Base-by-base conservation (phyloP, 148 eudicot species). In the Rhododendron griersonianum region DNA sequence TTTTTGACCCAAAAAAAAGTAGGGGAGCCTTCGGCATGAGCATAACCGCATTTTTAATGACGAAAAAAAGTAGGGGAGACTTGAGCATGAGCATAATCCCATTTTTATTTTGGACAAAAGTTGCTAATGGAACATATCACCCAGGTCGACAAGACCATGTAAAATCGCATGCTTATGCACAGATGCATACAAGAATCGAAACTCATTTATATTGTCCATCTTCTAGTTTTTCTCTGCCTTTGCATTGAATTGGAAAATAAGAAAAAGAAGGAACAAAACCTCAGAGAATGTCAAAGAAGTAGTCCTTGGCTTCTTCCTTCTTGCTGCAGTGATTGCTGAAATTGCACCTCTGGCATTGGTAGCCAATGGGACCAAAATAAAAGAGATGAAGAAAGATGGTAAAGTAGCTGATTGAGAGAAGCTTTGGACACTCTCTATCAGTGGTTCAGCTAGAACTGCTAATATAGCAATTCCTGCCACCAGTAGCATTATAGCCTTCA, bases 401-500 rank as follows among this genome's bases (percentile, higher is more conserved):
- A 90, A 1, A 11, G 19, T 71, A 21, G 90, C 89, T 21, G 88
- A 39, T 19, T 41, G 11, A 6, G 91, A 90, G 41, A 90, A 79
- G 53, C 41, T 57, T 35, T 87, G 87, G 25, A 90, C 90, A 75
- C 91, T 90, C 4, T 88, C 28, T 45, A 88, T 90, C 41, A 90
- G 91, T 35, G 91, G 91, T 51, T 90, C 91, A 2, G 91, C 91
- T 80, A 90, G 86, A 53, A 90, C 73, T 16, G 84, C 90, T 30
- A 90, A 75, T 41, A 90, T 86, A 4, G 59, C 83, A 51, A 90
- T 79, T 41, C 91, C 91, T 39, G 88, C 30, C 55, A 89, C 82
- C 84, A 89, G 11, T 13, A 85, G 88, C 48, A 63, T 48, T 51
- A 90, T 51, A 78, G 91, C 90, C 83, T 90, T 88, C 5, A 30